phyloP scores from a whole-genome alignment of 2,329 filamentous ascomycete genomes.

The Pestalotiopsis sp. region DNA sequence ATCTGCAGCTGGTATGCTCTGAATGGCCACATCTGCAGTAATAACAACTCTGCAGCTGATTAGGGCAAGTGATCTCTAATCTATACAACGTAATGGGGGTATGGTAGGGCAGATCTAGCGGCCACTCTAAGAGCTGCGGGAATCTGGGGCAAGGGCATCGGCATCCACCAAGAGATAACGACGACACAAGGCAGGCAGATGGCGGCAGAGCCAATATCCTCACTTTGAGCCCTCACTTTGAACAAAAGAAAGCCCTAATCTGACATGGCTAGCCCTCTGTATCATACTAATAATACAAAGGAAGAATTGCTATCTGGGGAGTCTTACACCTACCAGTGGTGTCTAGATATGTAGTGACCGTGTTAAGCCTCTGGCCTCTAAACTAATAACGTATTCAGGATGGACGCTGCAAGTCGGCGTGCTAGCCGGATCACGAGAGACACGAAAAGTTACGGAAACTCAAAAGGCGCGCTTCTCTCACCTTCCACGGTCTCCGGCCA shows the following conservation, averaged over 20 bases:
- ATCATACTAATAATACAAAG: neutral
- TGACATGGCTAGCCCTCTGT: neutral
- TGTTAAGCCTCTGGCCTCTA: neutral
- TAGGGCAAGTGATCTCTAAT: neutral
- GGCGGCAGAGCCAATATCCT: neutral
- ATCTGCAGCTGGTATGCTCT: neutral
- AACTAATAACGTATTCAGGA: neutral
- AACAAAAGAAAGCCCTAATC: neutral
- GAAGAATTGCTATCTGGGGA: no score
- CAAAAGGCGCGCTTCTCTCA: constrained; percentile 6
- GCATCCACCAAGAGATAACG: neutral
- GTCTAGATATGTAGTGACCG: neutral
- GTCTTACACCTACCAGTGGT: neutral
- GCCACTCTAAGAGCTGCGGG: neutral
- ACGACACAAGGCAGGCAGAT: neutral
- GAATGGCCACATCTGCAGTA: neutral
- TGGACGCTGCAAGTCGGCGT: neutral
- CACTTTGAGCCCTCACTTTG: neutral
- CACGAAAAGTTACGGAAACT: neutral
- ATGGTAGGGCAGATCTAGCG: neutral
- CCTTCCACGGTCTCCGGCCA: neutral
- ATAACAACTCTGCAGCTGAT: neutral
- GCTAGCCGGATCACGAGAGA: neutral
- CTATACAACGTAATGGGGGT: neutral
- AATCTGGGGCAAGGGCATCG: neutral